These are phyloP conservation scores for Yueomyces sp. DNA, from an alignment of 805 yeast species.

Conservation along the genomic window DNA sequence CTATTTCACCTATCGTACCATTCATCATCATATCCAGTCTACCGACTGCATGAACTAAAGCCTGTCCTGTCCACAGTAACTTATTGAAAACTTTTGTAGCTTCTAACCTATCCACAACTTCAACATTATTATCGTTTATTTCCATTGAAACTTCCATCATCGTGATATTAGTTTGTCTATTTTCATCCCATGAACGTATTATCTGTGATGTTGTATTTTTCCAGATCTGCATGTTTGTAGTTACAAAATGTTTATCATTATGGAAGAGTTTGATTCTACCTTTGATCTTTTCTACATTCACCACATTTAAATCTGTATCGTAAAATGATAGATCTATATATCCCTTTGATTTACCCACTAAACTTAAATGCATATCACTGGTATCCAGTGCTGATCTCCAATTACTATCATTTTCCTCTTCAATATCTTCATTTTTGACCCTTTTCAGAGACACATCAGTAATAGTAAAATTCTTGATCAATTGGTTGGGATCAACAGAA, in stretches of 20 bases:
- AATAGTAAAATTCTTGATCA: conserved; percentile 27
- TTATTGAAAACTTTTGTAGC: conserved; percentile 32
- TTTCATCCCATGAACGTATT: conserved; percentile 2
- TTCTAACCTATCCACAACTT: conserved; percentile 28
- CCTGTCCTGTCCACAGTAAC: conserved; percentile 29
- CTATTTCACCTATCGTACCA: conserved; percentile 17
- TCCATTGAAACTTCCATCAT: conserved; percentile 26
- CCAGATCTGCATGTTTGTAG: conserved; percentile 35
- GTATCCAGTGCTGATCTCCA: not conserved
- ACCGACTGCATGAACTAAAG: conserved; percentile 14
- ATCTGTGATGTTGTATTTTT: conserved; percentile 28
- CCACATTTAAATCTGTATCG: conserved; percentile 10
- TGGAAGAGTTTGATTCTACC: conserved; percentile 32
- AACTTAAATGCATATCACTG: conserved; percentile 10
- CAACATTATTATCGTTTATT: conserved; percentile 30
- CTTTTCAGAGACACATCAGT: conserved; percentile 26
- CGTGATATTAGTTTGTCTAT: conserved; percentile 9
- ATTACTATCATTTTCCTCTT: not conserved
- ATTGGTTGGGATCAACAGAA: conserved; percentile 10
- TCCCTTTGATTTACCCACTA: conserved; percentile 28
- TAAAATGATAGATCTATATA: conserved; percentile 22
- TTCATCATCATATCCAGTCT: conserved; percentile 14
- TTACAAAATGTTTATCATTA: conserved; percentile 29
- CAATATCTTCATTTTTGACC: conserved; percentile 11
- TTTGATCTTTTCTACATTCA: conserved; percentile 26